Base-by-base conservation (phyloP, 208 protist genomes). In the Leishmania lainsoni region DNA sequence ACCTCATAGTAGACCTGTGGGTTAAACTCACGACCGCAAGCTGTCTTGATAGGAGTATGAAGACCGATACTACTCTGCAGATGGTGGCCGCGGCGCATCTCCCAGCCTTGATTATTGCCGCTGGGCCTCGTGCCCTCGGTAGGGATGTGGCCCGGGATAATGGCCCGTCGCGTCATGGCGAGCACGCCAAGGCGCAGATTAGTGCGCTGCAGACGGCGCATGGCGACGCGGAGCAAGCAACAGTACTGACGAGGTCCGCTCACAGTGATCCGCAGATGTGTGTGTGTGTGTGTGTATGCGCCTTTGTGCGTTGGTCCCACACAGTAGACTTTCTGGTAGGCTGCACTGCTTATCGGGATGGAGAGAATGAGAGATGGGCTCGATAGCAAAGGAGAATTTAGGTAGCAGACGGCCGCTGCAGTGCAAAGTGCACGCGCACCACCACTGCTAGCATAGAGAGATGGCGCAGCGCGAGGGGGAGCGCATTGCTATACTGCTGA, bases 11-110 rank as follows among this genome's bases (percentile, higher is more conserved):
- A 95, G 12, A 94, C 66, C 78, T 94, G 87, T 22, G 92, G 90
- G 78, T 95, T 89, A 73, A 97, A 97, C n/a, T 78, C 79, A 26
- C 94, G 92, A 16, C 94, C 94, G 79, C 94, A 97, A 22, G 94
- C 94, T 26, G 94, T 97, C 65, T 78, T 69, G 35, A 93, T 90
- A 4, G 91, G 79, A 3, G 80, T 87, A 83, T 95, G 92, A 32
- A 95, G 86, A 8, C 92, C 92, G 0, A 93, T 84, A 70, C 91
- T 95, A 80, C 88, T 94, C 56, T 93, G 88, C 54, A 97, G 82
- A 76, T 95, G 94, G 51, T 97, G 94, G 14, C 90, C 90, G 54
- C 89, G 86, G 9, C 86, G 91, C 77, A 95, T 80, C 76, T 91
- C 89, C 90, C 86, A 94, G 2, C 86, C 87, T 29, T 84, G 70